Conservation (phyloP, 2,329 filamentous ascomycete species). For the Blastomyces emzantsi region DNA sequence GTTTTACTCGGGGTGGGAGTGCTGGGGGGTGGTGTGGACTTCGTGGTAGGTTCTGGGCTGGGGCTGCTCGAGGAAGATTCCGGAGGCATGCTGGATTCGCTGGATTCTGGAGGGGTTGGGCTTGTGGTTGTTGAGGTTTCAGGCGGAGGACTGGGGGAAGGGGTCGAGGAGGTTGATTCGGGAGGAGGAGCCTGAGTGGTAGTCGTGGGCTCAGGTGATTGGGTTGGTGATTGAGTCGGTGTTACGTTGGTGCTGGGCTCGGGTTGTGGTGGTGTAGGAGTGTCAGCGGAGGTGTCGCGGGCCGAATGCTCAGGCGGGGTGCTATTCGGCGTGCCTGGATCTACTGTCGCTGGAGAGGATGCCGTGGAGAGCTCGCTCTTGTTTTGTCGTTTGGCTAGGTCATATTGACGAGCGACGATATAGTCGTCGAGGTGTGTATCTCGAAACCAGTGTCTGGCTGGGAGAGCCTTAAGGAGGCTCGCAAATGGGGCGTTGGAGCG, state of each 20-base stretch:
- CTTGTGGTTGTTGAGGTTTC: not conserved
- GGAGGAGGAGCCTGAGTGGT: not conserved
- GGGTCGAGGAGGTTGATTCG: not conserved
- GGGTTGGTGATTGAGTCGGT: not conserved
- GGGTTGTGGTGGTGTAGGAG: not conserved
- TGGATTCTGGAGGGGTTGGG: not conserved
- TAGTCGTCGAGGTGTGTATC: not conserved
- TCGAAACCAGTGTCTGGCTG: not conserved
- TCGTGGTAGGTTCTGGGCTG: constrained; percentile 15
- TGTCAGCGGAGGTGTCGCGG: not conserved
- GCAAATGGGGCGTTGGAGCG: not conserved
- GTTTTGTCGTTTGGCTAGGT: not conserved
- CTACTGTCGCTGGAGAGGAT: not conserved
- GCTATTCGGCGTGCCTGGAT: not conserved
- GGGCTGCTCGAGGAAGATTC: not conserved
- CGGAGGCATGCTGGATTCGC: not conserved
- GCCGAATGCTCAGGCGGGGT: not conserved
- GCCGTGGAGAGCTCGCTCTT: too few relatives aligned
- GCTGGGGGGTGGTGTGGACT: constrained; percentile 10
- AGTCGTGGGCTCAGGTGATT: not conserved
- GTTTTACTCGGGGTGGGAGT: constrained; percentile 8
- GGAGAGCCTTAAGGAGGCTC: not conserved
- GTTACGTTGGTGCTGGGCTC: not conserved
- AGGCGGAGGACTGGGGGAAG: not conserved
- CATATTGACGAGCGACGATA: not conserved